Conservation (phyloP, 306 rosid genomes). For the Cucumis hystrix region DNA sequence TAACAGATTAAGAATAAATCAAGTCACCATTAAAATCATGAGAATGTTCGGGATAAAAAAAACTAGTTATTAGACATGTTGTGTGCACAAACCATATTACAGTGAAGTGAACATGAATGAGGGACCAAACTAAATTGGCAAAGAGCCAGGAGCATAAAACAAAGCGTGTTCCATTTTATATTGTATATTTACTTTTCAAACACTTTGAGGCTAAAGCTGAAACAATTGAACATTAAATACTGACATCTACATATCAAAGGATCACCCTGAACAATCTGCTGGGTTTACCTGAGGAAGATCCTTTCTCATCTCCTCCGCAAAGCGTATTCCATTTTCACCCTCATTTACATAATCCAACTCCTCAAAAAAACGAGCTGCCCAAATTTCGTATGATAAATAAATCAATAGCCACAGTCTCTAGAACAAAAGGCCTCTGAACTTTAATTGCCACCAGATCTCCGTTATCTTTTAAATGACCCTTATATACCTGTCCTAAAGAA, state of each 20-base stretch:
- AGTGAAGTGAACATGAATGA: background rate
- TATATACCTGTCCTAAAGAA: slow-evolving; percentile 94
- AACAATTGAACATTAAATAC: background rate
- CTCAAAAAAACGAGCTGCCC: slow-evolving; percentile 95
- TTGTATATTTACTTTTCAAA: background rate
- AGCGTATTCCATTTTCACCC: slow-evolving; percentile 81
- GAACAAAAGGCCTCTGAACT: slow-evolving; percentile 98
- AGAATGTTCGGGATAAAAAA: background rate
- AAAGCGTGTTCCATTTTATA: too few relatives aligned
- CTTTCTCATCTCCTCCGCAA: slow-evolving; percentile 94
- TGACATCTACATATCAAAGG: background rate
- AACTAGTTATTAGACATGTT: background rate
- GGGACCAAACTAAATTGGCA: background rate
- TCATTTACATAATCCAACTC: slow-evolving; percentile 91
- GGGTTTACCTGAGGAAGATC: slow-evolving; percentile 88
- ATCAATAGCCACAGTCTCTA: slow-evolving; percentile 90
- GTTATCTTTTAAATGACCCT: slow-evolving; percentile 84
- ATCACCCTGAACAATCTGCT: background rate
- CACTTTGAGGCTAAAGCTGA: background rate
- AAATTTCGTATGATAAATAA: slow-evolving; percentile 72
- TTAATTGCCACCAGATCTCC: slow-evolving; percentile 96
- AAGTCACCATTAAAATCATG: background rate
- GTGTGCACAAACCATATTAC: background rate
- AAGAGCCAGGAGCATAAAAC: background rate
- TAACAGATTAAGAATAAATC: slow-evolving; percentile 15